A percentile compares a stretch with the other conserved stretches of the same genome.
phyloP scores from a whole-genome alignment of 139 green algal genomes.

The Closterium sp. region DNA sequence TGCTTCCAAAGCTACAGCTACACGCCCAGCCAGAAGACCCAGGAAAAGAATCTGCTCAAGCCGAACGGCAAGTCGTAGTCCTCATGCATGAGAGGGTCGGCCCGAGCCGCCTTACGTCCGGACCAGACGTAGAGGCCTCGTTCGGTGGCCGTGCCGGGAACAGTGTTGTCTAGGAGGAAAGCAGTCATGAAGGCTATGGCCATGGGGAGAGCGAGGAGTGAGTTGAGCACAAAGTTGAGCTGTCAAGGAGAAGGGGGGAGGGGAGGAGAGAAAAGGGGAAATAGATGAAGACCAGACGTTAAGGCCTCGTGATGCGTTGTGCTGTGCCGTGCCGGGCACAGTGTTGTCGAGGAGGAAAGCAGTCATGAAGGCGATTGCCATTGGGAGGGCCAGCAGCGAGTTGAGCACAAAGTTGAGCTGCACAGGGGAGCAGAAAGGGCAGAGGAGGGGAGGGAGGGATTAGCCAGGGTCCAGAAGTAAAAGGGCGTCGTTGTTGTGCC shows the following conservation, averaged over 20 bases:
- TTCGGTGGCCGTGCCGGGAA: slow-evolving; percentile 12
- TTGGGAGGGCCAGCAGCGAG: slow-evolving; percentile 1
- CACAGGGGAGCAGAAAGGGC: neutral
- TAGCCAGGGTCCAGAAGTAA: too few species aligned
- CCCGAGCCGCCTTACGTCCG: slow-evolving; percentile 1
- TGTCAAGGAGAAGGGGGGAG: neutral
- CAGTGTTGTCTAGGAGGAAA: slow-evolving; percentile 32
- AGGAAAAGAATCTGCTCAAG: slow-evolving; percentile 29
- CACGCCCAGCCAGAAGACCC: neutral
- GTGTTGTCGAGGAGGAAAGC: slow-evolving; percentile 30
- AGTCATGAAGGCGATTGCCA: slow-evolving; percentile 15
- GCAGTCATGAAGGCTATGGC: slow-evolving; percentile 17
- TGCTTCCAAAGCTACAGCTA: neutral
- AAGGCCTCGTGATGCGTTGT: neutral
- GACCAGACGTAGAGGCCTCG: slow-evolving; percentile 38
- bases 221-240: slow-evolving; percentile 27
- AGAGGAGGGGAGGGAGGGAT: neutral
- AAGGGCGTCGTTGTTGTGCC: neutral
- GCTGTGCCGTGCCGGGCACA: slow-evolving; percentile 3
- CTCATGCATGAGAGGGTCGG: neutral
- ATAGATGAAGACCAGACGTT: neutral
- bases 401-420: slow-evolving; percentile 30
- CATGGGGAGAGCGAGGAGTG: slow-evolving; percentile 13
- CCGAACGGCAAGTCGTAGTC: slow-evolving; percentile 27
- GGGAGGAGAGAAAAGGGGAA: too few species aligned